Evolutionary conservation across 768 basidiomycete species (phyloP), one percentile per base, ranked within the genome.

Genomic region (Clitopilus passeckerianus): DNA sequence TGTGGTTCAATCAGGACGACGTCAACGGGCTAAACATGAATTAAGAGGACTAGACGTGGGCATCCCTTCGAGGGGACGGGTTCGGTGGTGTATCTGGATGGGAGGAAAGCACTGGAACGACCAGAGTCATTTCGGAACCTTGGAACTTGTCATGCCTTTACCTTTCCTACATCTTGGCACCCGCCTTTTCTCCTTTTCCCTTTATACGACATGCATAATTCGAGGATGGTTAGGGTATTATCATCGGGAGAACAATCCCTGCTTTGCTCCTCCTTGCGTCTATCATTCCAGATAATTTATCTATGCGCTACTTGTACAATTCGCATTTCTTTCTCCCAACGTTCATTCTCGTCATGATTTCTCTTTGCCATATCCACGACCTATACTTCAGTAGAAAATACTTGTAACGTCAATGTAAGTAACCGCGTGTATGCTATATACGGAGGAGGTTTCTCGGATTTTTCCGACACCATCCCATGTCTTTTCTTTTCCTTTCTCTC

Each of bases 1-100:
- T 87, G 66, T 90, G 87, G 87, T 89, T 90, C 64, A 86, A 85
- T 67, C 80, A 79, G 6, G 81, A 86, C 56, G 81, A 81, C 50
- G 24, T 59, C 53, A 64, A 67, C 34, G 30, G 41, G 20, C 60
- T 77, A 65, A 75, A 76, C 57, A 72, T 71, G 61, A 72, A 66
- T 59, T 59, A 58, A 53, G 46, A 18, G 44, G 10, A 10, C 8
- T 15, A 46, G 44, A 9, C 10, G 9, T 14, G 12, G 44, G 8
- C n/a, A 9, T 7, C 15, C 15, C 35, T 35, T 35, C 8, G 53
- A n/a, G n/a, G n/a, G n/a, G n/a, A n/a, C n/a, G n/a, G 59, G 34
- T 52, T 30, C 23, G 20, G 8, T 34, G 20, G 1, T 1, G n/a
- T 12, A 52, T 5, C 9, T 33, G 15, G 43, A 24, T 9, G n/a